Conservation (phyloP, 2,329 filamentous ascomycete genomes). For the Sporothrix luriei region DNA sequence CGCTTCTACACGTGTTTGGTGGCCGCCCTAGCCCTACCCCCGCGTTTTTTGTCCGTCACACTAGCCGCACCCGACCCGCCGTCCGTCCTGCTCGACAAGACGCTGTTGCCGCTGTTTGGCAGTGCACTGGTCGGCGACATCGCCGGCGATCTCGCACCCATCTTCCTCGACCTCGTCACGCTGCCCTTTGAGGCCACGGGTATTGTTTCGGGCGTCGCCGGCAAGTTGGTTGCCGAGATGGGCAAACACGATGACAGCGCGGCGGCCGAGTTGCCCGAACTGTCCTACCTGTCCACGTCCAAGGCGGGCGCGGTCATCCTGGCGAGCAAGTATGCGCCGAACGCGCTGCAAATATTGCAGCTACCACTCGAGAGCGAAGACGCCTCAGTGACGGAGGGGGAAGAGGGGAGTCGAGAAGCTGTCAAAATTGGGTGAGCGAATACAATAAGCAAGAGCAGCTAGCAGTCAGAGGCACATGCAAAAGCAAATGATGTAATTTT, state of each 20-base stretch:
- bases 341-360: constrained; percentile 70
- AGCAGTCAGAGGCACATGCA: neutral
- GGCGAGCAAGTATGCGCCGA: constrained; percentile 69
- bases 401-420: neutral
- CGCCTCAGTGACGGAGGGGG: neutral
- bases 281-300: constrained; percentile 89
- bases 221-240: constrained; percentile 75
- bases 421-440: neutral
- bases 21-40: constrained; percentile 60
- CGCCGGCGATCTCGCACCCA: constrained; percentile 74
- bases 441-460: neutral
- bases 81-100: constrained; percentile 71
- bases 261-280: constrained; percentile 63
- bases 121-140: constrained; percentile 76
- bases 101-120: constrained; percentile 65
- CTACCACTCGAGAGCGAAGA: constrained; percentile 47
- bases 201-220: constrained; percentile 92
- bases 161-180: constrained; percentile 80
- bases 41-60: constrained; percentile 72
- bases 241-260: constrained; percentile 40
- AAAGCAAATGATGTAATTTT: constrained; percentile 8
- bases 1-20: constrained; percentile 66
- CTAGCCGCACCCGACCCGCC: constrained; percentile 73
- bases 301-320: constrained; percentile 88
- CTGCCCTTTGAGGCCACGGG: constrained; percentile 87